Base-by-base conservation (phyloP, 2,329 filamentous ascomycete species). In the Claviceps cyperi region DNA sequence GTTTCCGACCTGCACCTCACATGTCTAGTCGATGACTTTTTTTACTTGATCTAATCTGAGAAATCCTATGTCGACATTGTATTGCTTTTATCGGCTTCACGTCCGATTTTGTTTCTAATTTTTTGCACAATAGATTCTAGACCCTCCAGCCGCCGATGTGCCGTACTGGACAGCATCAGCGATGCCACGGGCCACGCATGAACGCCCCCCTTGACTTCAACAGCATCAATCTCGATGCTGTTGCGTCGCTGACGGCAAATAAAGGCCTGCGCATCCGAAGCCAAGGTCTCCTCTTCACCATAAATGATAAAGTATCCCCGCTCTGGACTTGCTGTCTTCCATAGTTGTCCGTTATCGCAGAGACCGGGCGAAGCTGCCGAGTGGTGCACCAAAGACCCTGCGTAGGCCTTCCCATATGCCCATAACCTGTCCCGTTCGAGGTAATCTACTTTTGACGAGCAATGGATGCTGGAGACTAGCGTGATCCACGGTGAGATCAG, bases 401-500 rank as follows among this genome's bases (percentile, higher is more conserved):
- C 41, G 60, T 91, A 92, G 58, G 84, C 78, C 13, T 72, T 69
- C 1, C 83, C 87, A 59, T 90, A 92, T 8, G 71, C 69, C 62
- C 83, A 78, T 28, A 94, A 70, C 48, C 74, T 81, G 15, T 74
- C 66, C 17, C 74, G 72, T 58, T 88, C 79, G 37, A 94, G 74
- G 60, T 85, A 94, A 63, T 94, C 88, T 56, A 83, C 86, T 4
- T 69, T 62, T 0, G 84, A 91, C 56, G 84, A 80, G 49, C 71
- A 72, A 58, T 90, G 83, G 48, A 77, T 74, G 6, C 70, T 66
- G 0, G 84, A 87, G 39, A 86, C 71, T 40, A 94, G 76, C 1
- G 81, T 84, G 13, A 82, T 74, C 88, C 88, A 94, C 0, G 87
- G 87, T 9, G 84, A 90, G 52, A 94, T 86, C 53, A 92, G 71